These are phyloP conservation scores for Linnemannia exigua DNA, from an alignment of 192 early-diverging fungal genomes.

Conservation along the genomic window DNA sequence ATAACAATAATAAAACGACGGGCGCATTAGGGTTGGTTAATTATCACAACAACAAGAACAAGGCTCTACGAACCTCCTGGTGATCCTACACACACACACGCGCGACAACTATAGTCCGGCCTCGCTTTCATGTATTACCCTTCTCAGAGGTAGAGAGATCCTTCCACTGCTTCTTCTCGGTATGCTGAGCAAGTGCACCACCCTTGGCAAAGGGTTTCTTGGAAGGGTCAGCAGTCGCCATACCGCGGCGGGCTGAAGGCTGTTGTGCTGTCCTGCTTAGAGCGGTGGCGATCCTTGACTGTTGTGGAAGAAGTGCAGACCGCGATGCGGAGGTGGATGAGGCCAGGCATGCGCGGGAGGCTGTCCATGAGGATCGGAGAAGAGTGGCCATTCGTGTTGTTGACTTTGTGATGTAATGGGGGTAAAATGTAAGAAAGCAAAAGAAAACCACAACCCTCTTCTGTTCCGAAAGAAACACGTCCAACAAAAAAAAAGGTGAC, in stretches of 20 bases:
- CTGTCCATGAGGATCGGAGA: conserved; percentile 27
- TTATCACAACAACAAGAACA: neutral
- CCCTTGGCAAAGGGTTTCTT: conserved; percentile 20
- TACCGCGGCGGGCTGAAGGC: neutral
- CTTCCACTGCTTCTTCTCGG: conserved; percentile 62
- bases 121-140: conserved; percentile 18
- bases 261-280: conserved; percentile 30
- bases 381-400: conserved; percentile 18
- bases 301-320: neutral
- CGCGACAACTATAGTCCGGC: neutral
- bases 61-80: neutral
- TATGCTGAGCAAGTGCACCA: conserved; percentile 37
- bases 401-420: neutral
- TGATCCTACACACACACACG: neutral
- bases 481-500: neutral
- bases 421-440: neutral
- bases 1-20: neutral
- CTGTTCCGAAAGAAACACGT: neutral
- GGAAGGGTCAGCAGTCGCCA: neutral
- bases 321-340: neutral
- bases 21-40: neutral
- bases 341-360: conserved; percentile 21
- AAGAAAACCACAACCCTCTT: neutral
- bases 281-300: neutral
- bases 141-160: conserved; percentile 65